Percentiles rank a stretch among this genome's conserved stretches.
These are phyloP conservation scores for Argentina anserina DNA, from an alignment of 306 rosid species.

Conservation along the genomic window DNA sequence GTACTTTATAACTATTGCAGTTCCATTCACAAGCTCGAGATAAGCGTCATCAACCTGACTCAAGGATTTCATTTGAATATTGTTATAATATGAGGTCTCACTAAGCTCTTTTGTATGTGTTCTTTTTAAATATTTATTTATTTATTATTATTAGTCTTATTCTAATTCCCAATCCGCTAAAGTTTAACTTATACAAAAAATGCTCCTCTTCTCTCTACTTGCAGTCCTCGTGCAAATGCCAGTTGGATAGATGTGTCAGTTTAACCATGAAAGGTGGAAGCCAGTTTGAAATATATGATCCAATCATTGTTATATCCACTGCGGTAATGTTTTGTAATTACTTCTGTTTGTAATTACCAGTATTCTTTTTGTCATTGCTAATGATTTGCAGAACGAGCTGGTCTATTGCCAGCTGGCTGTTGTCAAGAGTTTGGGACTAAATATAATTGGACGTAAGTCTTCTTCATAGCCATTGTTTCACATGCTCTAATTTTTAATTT, in stretches of 20 bases:
- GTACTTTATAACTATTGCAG: conserved; percentile 39
- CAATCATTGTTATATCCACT: conserved; percentile 68
- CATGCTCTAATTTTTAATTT: conserved; percentile 3
- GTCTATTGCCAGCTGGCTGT: conserved; percentile 88
- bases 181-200: background rate
- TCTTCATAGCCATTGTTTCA: conserved; percentile 19
- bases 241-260: conserved; percentile 66
- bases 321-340: conserved; percentile 40
- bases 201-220: conserved; percentile 25
- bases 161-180: conserved; percentile 20
- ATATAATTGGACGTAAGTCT: conserved; percentile 88
- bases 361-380: conserved; percentile 15
- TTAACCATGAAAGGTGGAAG: conserved; percentile 83
- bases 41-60: conserved; percentile 50
- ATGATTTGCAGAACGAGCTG: conserved; percentile 58
- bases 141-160: too few relatives aligned
- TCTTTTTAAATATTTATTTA: too few relatives aligned
- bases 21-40: conserved; percentile 74
- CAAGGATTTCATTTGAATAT: conserved; percentile 85
- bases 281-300: conserved; percentile 68
- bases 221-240: conserved; percentile 72
- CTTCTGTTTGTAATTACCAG: too few relatives aligned
- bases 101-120: conserved; percentile 12
- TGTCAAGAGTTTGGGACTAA: conserved; percentile 69
- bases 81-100: conserved; percentile 88